phyloP scores from a whole-genome alignment of 805 yeast genomes.

The Yamadazyma takamatsuzukensis region DNA sequence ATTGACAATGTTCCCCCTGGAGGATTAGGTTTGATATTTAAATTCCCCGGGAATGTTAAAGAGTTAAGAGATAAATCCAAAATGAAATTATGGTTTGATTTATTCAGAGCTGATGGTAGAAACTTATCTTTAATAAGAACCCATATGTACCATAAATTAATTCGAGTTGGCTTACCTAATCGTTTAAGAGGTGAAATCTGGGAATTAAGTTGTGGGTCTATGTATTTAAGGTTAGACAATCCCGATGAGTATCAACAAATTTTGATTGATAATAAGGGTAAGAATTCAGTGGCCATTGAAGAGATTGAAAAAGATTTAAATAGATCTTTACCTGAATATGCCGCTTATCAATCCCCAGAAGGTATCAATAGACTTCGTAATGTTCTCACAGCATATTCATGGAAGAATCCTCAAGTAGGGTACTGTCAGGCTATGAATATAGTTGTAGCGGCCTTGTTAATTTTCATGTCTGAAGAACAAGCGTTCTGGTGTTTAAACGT shows the following conservation, averaged over 20 bases:
- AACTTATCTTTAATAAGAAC: constrained; percentile 73
- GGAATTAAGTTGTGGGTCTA: constrained; percentile 89
- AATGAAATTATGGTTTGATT: constrained; percentile 91
- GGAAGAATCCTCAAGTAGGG: constrained; percentile 96
- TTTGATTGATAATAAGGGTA: constrained; percentile 57
- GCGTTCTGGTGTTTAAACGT: constrained; percentile 89
- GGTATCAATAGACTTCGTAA: constrained; percentile 84
- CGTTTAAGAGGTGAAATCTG: constrained; percentile 92
- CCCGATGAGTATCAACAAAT: constrained; percentile 56
- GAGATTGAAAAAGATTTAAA: constrained; percentile 96
- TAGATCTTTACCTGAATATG: constrained; percentile 91
- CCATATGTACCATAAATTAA: constrained; percentile 73
- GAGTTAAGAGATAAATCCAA: constrained; percentile 77
- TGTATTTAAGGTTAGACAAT: constrained; percentile 65
- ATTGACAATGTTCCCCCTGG: constrained; percentile 62
- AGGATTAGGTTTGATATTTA: constrained; percentile 81
- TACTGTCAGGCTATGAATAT: constrained; percentile 99
- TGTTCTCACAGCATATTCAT: constrained; percentile 89
- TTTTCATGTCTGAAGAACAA: constrained; percentile 92
- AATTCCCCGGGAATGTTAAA: constrained; percentile 86
- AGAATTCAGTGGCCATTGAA: constrained; percentile 80
- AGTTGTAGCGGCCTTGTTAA: constrained; percentile 72
- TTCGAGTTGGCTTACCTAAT: constrained; percentile 93
- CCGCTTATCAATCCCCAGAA: constrained; percentile 83
- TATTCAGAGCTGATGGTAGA: constrained; percentile 78